These are phyloP conservation scores for Collybia sp. DNA, from an alignment of 768 basidiomycete species.

Conservation along the genomic window DNA sequence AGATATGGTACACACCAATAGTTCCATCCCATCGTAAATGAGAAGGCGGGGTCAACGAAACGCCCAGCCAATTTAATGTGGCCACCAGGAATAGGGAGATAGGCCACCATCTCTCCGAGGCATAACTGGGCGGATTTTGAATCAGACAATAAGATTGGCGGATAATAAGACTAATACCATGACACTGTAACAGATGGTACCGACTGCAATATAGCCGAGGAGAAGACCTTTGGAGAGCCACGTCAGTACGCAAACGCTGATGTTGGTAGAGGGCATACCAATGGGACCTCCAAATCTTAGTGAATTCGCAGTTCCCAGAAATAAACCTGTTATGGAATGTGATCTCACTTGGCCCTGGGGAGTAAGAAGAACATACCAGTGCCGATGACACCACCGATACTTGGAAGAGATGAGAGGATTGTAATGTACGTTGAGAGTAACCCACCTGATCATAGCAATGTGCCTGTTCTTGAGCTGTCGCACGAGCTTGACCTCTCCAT, in stretches of 20 bases:
- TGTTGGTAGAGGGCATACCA: conserved; percentile 29
- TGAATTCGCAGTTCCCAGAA: conserved; percentile 56
- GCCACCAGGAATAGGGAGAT: conserved; percentile 72
- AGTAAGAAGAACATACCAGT: conserved; percentile 41
- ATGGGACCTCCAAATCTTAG: conserved; percentile 60
- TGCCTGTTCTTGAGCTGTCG: conserved; percentile 75
- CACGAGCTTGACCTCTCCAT: conserved; percentile 29
- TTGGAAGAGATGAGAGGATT: conserved; percentile 17
- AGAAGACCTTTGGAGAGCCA: conserved; percentile 41
- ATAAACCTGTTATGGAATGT: conserved; percentile 20
- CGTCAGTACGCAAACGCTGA: background rate
- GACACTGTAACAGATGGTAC: conserved; percentile 64
- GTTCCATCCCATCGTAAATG: conserved; percentile 53
- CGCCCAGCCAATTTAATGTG: conserved; percentile 81
- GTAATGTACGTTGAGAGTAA: background rate
- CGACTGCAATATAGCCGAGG: conserved; percentile 65
- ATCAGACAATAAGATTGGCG: background rate
- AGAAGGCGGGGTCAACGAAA: conserved; percentile 74
- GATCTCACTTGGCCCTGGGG: background rate
- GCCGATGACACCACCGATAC: conserved; percentile 60
- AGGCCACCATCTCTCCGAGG: conserved; percentile 74
- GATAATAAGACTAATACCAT: conserved; percentile 44
- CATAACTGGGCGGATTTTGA: conserved; percentile 40
- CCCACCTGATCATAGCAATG: conserved; percentile 74
- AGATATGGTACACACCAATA: conserved; percentile 27